Percentiles rank a stretch among this genome's conserved stretches.
These are phyloP conservation scores for Ganoderma lucidum DNA, from an alignment of 1,284 basidiomycete genomes.

Conservation along the genomic window DNA sequence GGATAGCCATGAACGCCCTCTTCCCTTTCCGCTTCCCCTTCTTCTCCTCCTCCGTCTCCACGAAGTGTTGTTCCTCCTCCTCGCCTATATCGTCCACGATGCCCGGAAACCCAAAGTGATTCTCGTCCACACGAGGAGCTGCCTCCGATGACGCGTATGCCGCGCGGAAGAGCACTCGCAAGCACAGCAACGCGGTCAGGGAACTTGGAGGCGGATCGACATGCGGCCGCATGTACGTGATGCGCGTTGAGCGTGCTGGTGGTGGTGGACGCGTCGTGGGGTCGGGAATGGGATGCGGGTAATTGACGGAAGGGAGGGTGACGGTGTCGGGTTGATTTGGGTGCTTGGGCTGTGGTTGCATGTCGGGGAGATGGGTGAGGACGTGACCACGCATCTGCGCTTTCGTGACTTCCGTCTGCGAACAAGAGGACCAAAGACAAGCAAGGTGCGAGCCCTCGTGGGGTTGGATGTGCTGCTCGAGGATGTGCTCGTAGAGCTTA, in stretches of 20 bases:
- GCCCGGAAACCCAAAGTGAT: constrained; percentile 86
- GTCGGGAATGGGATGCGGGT: constrained; percentile 61
- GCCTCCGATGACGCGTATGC: constrained; percentile 75
- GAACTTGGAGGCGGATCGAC: constrained; percentile 75
- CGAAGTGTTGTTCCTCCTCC: constrained; percentile 48
- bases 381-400: constrained; percentile 66
- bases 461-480: constrained; percentile 58
- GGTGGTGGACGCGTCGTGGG: constrained; percentile 72
- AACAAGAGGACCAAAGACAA: constrained; percentile 76
- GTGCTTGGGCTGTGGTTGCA: constrained; percentile 59
- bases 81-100: constrained; percentile 72
- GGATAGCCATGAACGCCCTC: constrained; percentile 71
- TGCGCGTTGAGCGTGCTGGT: constrained; percentile 63
- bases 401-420: constrained; percentile 54
- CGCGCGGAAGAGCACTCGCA: constrained; percentile 77
- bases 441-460: constrained; percentile 52
- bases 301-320: constrained; percentile 61
- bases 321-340: constrained; percentile 74
- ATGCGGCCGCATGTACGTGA: constrained; percentile 63
- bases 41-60: constrained; percentile 53
- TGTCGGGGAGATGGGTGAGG: constrained; percentile 74
- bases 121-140: constrained; percentile 76
- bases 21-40: constrained; percentile 74
- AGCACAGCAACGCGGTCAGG: constrained; percentile 76
- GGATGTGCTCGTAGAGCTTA: constrained; percentile 74